Conservation (phyloP, 2,329 filamentous ascomycete genomes). For the Neospermospora avenae region DNA sequence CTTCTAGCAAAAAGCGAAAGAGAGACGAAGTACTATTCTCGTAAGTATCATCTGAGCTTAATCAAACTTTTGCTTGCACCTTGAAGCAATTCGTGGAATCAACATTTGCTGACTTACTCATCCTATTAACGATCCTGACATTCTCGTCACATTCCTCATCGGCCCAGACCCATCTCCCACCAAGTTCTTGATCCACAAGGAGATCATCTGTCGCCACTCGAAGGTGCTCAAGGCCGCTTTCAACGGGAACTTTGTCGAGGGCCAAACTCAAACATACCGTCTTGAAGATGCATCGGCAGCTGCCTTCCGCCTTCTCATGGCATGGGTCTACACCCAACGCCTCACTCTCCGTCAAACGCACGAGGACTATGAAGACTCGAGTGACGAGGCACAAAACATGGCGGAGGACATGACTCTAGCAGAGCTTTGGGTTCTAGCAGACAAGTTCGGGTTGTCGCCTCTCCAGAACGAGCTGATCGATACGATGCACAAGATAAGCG, state of each 20-base stretch:
- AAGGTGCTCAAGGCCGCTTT: background rate
- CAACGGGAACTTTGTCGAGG: background rate
- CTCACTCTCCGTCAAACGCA: background rate
- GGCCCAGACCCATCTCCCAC: background rate
- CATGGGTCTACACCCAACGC: background rate
- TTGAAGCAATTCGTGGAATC: too few species aligned
- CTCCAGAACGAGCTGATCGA: background rate
- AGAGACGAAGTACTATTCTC: background rate
- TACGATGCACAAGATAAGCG: background rate
- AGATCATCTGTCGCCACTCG: background rate
- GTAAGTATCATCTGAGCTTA: background rate
- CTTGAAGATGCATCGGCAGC: background rate
- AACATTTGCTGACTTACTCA: background rate
- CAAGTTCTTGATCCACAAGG: background rate
- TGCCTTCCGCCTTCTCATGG: background rate
- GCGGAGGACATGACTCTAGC: background rate
- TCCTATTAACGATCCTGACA: background rate
- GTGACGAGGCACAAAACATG: background rate
- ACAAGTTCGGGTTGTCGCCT: background rate
- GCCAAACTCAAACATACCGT: background rate
- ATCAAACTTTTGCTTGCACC: background rate
- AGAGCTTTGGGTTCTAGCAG: slow-evolving; percentile 7
- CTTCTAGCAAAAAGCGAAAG: background rate
- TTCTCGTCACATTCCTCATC: background rate
- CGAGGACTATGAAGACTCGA: background rate